Base-by-base conservation (phyloP, 2,329 filamentous ascomycete genomes). In the Fusarium acutatum region DNA sequence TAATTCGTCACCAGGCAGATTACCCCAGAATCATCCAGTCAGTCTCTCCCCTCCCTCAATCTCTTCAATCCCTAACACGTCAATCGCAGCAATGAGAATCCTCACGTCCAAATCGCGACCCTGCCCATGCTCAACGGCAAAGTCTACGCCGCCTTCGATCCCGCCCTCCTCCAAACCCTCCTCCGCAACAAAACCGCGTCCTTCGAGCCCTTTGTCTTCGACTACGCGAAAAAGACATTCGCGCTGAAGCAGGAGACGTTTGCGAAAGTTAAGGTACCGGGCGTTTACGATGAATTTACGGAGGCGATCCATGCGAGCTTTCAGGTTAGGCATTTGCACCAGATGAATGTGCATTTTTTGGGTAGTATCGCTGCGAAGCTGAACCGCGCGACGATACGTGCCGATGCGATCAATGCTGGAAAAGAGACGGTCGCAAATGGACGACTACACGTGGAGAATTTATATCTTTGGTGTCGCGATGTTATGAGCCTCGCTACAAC, bases 71-170 rank as follows among this genome's bases (percentile, higher is more conserved):
- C 7, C 43, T 56, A 18, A 30, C 32, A 38, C 13, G 2, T 22
- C 28, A 32, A 32, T 32, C 28, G 14, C 46, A 80, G 75, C 69
- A 76, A 79, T 65, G 64, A 63, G 22, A 77, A 78, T 17, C 73
- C 75, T 1, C 74, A 73, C 0, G 58, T 79, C 38, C 77, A 75
- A 6, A 83, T 86, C 61, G 84, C 82, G 57, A 86, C 86, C 1
- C 75, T 88, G 8, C 84, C 82, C 17, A 84, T 87, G 77, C 77
- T 86, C 32, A 82, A 78, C 53, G 76, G 80, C 41, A 84, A 84
- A 59, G 76, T 85, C 28, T 88, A 88, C 73, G 72, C 83, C n/a
- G 81, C 87, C 28, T 83, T 79, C 47, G 80, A 81, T 10, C 83
- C 86, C 4, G 57, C 75, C 2, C 73, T 87, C 8, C 78, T 84